Evolutionary conservation across 495 filamentous ascomycete genomes (phyloP).

Genomic region (Tuber calosporum): DNA sequence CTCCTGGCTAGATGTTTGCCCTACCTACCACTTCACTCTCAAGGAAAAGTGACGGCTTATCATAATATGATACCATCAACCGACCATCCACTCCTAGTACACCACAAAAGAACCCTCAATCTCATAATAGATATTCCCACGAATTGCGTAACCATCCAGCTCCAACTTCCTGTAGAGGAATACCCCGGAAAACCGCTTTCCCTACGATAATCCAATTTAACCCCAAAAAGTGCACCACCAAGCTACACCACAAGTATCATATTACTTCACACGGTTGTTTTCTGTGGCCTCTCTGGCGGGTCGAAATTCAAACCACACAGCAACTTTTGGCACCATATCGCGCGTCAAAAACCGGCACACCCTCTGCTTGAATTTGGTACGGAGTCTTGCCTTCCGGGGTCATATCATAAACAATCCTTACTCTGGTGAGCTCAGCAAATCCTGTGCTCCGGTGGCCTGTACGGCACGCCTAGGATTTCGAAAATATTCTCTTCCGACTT

Average conservation of each 20-base stretch:
- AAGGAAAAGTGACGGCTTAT: no score
- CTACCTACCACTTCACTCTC: not conserved
- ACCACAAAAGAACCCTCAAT: not conserved
- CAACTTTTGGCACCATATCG: not conserved
- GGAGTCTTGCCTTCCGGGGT: not conserved
- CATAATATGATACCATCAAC: no score
- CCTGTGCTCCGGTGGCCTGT: conserved; percentile 73
- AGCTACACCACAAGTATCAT: not conserved
- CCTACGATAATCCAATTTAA: not conserved
- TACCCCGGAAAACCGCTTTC: not conserved
- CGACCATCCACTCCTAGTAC: no score
- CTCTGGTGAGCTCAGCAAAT: conserved; percentile 53
- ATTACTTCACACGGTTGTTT: not conserved
- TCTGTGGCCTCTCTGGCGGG: not conserved
- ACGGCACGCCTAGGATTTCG: conserved; percentile 75
- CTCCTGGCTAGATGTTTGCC: not conserved
- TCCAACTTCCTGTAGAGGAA: not conserved
- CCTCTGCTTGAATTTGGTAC: not conserved
- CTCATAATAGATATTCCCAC: not conserved
- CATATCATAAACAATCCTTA: not conserved
- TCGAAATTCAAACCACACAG: not conserved
- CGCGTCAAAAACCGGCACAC: not conserved
- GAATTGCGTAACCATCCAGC: not conserved
- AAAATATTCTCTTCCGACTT: conserved; percentile 78
- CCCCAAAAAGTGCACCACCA: not conserved